Base-by-base conservation (phyloP, 306 rosid genomes). In the Spatholobus suberectus region DNA sequence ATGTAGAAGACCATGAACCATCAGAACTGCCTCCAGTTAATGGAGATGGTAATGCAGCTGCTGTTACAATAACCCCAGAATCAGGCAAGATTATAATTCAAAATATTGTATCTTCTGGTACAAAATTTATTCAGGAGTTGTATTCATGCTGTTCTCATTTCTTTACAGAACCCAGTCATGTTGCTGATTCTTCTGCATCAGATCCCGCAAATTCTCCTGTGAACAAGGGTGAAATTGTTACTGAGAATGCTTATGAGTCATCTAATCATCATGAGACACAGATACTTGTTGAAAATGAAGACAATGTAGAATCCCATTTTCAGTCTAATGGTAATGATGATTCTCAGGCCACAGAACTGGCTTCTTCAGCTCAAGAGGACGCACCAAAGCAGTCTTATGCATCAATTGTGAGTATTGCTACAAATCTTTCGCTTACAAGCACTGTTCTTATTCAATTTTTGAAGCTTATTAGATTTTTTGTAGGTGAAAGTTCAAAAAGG, bases 301-400 rank as follows among this genome's bases (percentile, higher is more conserved):
- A 68, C 84, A 81, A 44, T 26, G 46, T 32, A 1, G 92, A 91
- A 73, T 41, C 83, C 37, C 86, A 80, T 14, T 78, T 85, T 77
- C 86, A 84, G 78, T 78, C 93, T 57, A 87, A 89, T 52, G 90
- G 87, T n/a, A 81, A 82, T 77, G 92, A 87, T 61, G 83, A 73
- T 79, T 67, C 89, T 37, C 81, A 81, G 80, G 88, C 81, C 57
- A 47, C 78, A 29, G 86, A 91, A 77, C 76, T 61, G 52, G 80
- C 76, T 75, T 85, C 89, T 70, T 69, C 84, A 21, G 75, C 77
- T 29, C 86, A 72, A 77, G 92, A 89, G 29, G 93, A 89, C 75
- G 80, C 88, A 78, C 91, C 92, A 32, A 93, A 93, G 90, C 70
- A 90, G 83, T 91, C 95, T 69, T 93, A 93, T 40, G 97, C 97